Conservation (phyloP, 2,329 filamentous ascomycete genomes). For the Pezicula rhizophila region DNA sequence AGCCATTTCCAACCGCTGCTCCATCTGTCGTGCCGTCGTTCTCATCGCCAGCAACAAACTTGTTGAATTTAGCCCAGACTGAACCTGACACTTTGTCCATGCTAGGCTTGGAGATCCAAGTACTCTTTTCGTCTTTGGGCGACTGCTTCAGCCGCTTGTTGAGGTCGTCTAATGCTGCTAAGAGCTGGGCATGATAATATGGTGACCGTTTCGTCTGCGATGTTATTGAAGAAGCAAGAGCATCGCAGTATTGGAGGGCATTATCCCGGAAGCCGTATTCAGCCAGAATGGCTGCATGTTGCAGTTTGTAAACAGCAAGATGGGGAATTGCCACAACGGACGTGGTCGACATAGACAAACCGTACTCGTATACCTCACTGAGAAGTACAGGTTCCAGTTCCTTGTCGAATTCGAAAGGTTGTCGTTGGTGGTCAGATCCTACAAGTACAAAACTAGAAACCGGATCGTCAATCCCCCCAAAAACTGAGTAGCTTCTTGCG, state of each 20-base stretch:
- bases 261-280: conserved; percentile 78
- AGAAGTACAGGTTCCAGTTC: conserved; percentile 84
- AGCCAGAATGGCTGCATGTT: conserved; percentile 77
- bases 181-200: conserved; percentile 75
- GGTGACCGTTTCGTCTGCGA: conserved; percentile 77
- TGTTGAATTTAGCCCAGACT: conserved; percentile 90
- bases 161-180: conserved; percentile 75
- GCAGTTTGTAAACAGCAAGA: conserved; percentile 83
- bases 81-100: conserved; percentile 94
- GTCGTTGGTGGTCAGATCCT: conserved; percentile 72
- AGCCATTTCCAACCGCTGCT: conserved; percentile 47
- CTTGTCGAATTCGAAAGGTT: conserved; percentile 65
- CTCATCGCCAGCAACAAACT: conserved; percentile 91
- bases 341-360: conserved; percentile 62
- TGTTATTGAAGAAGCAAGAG: conserved; percentile 68
- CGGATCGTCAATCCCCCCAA: conserved; percentile 79
- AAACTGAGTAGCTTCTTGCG: conserved; percentile 61
- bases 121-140: conserved; percentile 72
- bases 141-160: conserved; percentile 77
- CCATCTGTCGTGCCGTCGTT: conserved; percentile 56
- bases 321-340: conserved; percentile 65
- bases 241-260: conserved; percentile 86
- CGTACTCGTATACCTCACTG: conserved; percentile 95
- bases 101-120: conserved; percentile 91
- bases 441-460: conserved; percentile 75